A percentile compares a stretch with the other conserved stretches of the same genome.
These are phyloP conservation scores for Nigrospora sphaerica DNA, from an alignment of 2,329 filamentous ascomycete genomes.

Conservation along the genomic window DNA sequence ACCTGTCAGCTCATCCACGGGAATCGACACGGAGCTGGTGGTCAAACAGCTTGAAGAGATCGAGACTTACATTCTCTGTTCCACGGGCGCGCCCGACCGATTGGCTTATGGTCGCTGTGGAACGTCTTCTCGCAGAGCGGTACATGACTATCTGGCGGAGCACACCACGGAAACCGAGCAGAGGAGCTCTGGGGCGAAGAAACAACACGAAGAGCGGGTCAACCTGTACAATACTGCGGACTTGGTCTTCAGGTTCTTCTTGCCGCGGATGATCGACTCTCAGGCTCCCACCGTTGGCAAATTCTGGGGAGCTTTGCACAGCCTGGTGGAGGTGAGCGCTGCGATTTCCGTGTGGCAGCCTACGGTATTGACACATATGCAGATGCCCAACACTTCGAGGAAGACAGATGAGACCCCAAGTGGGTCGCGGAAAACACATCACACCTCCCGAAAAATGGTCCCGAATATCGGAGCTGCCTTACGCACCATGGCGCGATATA, in stretches of 20 bases:
- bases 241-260: conserved; percentile 13
- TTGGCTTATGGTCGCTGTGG: conserved; percentile 9
- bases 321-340: conserved; percentile 11
- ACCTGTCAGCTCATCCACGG: too few relatives aligned
- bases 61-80: conserved; percentile 7
- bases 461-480: conserved; percentile 3
- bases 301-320: conserved; percentile 15
- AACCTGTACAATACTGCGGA: conserved; percentile 16
- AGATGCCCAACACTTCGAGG: neutral
- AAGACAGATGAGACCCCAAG: too few relatives aligned
- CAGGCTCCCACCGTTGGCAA: conserved; percentile 11
- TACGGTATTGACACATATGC: neutral
- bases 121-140: conserved; percentile 6
- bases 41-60: conserved; percentile 5
- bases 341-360: too few relatives aligned
- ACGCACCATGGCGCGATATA: conserved; percentile 6
- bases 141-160: conserved; percentile 8
- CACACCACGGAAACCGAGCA: conserved; percentile 1
- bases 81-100: conserved; percentile 8
- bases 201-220: conserved; percentile 8
- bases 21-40: too few relatives aligned
- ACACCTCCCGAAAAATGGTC: too few relatives aligned
- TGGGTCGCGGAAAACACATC: too few relatives aligned
- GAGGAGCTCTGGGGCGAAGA: neutral
- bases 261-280: conserved; percentile 5